Percentiles rank a stretch among this genome's conserved stretches.
phyloP scores from a whole-genome alignment of 2,329 filamentous ascomycete genomes.

The Hypoxylon sp. region DNA sequence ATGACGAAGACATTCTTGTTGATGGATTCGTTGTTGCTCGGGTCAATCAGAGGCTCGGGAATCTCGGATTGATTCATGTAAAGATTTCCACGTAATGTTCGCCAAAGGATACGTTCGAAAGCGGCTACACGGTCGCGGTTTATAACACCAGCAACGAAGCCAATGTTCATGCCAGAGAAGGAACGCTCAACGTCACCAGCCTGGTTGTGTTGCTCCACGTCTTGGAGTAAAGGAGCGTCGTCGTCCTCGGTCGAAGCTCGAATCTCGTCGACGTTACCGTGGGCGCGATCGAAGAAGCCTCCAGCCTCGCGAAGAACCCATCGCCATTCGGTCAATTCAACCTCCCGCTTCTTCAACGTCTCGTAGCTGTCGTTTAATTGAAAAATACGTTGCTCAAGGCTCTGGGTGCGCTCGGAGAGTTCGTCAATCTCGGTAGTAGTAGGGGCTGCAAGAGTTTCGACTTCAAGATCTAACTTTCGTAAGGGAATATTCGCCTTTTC shows the following conservation, averaged over 20 bases:
- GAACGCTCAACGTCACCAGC: slow-evolving; percentile 82
- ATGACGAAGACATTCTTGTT: slow-evolving; percentile 99
- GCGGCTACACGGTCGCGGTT: slow-evolving; percentile 91
- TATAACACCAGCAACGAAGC: slow-evolving; percentile 97
- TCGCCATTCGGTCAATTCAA: slow-evolving; percentile 97
- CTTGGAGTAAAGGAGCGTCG: slow-evolving; percentile 92
- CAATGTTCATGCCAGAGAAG: slow-evolving; percentile 98
- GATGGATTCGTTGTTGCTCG: slow-evolving; percentile 89
- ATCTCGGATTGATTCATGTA: slow-evolving; percentile 99
- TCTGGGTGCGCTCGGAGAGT: slow-evolving; percentile 91
- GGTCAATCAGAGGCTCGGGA: slow-evolving; percentile 90
- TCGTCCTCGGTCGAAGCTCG: slow-evolving; percentile 90
- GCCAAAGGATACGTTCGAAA: slow-evolving; percentile 98
- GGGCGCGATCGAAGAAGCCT: slow-evolving; percentile 96
- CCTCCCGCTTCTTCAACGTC: slow-evolving; percentile 96
- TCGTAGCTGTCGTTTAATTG: slow-evolving; percentile 99
- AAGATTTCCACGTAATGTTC: slow-evolving; percentile 94
- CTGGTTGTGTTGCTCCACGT: slow-evolving; percentile 85
- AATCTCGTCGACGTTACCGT: slow-evolving; percentile 97
- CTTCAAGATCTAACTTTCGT: slow-evolving; percentile 91
- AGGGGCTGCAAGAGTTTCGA: slow-evolving; percentile 86
- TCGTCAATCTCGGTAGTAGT: slow-evolving; percentile 97
- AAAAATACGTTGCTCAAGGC: slow-evolving; percentile 89
- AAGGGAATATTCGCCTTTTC: slow-evolving; percentile 90
- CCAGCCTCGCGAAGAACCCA: slow-evolving; percentile 97